These are phyloP conservation scores for Fusarium avenaceum DNA, from an alignment of 2,329 filamentous ascomycete species.

Conservation along the genomic window DNA sequence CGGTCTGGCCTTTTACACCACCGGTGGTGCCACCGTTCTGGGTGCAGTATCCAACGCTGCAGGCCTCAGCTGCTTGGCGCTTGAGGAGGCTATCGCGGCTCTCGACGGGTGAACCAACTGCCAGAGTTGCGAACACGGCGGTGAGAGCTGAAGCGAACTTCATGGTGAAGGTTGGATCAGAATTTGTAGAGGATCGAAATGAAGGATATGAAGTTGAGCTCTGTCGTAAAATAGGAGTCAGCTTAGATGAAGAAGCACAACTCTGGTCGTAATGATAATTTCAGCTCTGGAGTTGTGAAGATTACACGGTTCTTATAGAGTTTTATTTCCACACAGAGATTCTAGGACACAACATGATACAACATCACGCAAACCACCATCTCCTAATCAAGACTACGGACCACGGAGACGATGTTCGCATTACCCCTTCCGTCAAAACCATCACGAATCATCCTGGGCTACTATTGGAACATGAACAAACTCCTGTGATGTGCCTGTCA, in stretches of 20 bases:
- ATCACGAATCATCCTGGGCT: neutral
- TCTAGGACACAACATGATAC: rapidly evolving
- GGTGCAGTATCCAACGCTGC: slow-evolving; percentile 52
- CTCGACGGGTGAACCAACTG: slow-evolving; percentile 33
- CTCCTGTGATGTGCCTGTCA: neutral
- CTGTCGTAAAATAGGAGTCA: neutral
- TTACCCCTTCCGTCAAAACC: slow-evolving; percentile 21
- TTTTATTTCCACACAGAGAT: rapidly evolving
- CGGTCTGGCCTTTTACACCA: slow-evolving; percentile 48
- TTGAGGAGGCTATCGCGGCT: slow-evolving; percentile 35
- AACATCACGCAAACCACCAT: neutral
- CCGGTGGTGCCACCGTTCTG: slow-evolving; percentile 53
- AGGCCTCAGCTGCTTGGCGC: slow-evolving; percentile 65
- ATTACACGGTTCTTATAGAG: slow-evolving; percentile 23
- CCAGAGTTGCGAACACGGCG: slow-evolving; percentile 35
- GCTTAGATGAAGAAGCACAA: neutral
- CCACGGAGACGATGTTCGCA: neutral
- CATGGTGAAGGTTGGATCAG: slow-evolving; percentile 19
- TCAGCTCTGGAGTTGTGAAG: too few relatives aligned
- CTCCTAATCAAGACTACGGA: slow-evolving; percentile 25
- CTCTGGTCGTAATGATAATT: neutral
- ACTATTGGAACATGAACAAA: neutral
- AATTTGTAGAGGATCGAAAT: neutral
- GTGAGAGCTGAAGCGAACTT: slow-evolving; percentile 32
- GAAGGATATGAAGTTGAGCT: neutral